Percentiles rank a stretch among this genome's conserved stretches.
Conservation (phyloP, 2,329 filamentous ascomycete genomes). For the Aspergillus ochraceoroseus region DNA sequence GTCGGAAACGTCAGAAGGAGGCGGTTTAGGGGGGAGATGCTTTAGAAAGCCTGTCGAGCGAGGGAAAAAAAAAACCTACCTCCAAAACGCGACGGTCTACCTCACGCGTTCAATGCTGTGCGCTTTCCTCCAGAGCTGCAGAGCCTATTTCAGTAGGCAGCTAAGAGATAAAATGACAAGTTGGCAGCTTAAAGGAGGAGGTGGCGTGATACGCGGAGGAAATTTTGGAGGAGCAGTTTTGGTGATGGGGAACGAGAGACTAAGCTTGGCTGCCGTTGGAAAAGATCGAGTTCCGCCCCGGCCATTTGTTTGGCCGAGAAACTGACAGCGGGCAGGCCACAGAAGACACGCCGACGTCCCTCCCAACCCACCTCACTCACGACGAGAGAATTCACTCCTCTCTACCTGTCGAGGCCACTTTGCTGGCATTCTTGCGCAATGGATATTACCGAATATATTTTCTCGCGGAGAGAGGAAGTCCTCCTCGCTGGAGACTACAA, state of each 20-base stretch:
- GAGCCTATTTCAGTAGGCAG: background rate
- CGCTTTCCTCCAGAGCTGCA: too few species aligned
- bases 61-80: slow-evolving; percentile 1
- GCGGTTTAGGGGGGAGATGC: slow-evolving; percentile 6
- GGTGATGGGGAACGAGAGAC: slow-evolving; percentile 3
- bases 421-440: slow-evolving; percentile 46
- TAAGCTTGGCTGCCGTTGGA: slow-evolving; percentile 23
- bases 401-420: slow-evolving; percentile 5
- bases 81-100: background rate
- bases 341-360: too few species aligned
- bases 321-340: slow-evolving; percentile 18
- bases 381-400: slow-evolving; percentile 3
- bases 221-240: slow-evolving; percentile 21
- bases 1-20: slow-evolving; percentile 3
- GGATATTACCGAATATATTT: slow-evolving; percentile 84
- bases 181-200: slow-evolving; percentile 4
- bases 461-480: slow-evolving; percentile 73
- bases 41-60: background rate
- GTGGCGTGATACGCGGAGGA: slow-evolving; percentile 16
- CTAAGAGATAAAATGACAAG: background rate
- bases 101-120: background rate
- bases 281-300: slow-evolving; percentile 26
- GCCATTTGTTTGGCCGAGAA: slow-evolving; percentile 34
- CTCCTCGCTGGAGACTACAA: slow-evolving; percentile 85
- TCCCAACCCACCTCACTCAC: slow-evolving; percentile 17